Conservation (phyloP, 2,329 filamentous ascomycete species). For the Neonectria coccinea region DNA sequence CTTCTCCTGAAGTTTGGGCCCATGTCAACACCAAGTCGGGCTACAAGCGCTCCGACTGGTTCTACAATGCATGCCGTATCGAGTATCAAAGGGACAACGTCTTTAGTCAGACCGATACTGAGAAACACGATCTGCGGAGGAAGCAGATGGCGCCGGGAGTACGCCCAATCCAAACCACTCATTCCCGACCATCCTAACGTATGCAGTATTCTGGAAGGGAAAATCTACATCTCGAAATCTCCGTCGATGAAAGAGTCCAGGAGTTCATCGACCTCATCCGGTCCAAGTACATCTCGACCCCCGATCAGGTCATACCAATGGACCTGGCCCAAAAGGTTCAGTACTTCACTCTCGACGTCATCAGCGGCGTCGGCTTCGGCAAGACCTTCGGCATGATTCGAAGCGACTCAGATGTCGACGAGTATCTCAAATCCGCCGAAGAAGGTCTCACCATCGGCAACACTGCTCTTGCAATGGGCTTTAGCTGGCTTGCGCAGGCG, state of each 20-base stretch:
- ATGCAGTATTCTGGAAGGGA: constrained; percentile 66
- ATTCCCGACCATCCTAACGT: background rate
- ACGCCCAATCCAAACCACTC: constrained; percentile 29
- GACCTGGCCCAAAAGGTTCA: constrained; percentile 61
- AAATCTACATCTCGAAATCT: constrained; percentile 61
- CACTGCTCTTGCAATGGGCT: constrained; percentile 43
- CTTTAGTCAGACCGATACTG: constrained; percentile 63
- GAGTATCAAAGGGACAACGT: constrained; percentile 64
- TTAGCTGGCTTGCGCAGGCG: constrained; percentile 46
- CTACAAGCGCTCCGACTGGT: constrained; percentile 58
- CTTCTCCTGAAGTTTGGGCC: constrained; percentile 60
- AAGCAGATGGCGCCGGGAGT: constrained; percentile 65
- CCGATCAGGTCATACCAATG: constrained; percentile 48
- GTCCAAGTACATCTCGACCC: constrained; percentile 56
- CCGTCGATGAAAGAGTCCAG: constrained; percentile 60
- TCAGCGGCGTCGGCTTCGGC: constrained; percentile 64
- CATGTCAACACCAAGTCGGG: constrained; percentile 56
- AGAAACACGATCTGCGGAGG: constrained; percentile 57
- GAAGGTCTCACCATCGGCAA: constrained; percentile 46
- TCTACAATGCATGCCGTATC: constrained; percentile 58
- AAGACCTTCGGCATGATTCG: constrained; percentile 61
- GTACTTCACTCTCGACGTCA: constrained; percentile 66
- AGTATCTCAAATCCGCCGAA: constrained; percentile 52
- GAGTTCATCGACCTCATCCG: constrained; percentile 59
- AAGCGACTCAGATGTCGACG: constrained; percentile 58